Evolutionary conservation across 768 basidiomycete species (phyloP), one percentile per base, ranked within the genome.

Genomic region (Lactarius psammicola): DNA sequence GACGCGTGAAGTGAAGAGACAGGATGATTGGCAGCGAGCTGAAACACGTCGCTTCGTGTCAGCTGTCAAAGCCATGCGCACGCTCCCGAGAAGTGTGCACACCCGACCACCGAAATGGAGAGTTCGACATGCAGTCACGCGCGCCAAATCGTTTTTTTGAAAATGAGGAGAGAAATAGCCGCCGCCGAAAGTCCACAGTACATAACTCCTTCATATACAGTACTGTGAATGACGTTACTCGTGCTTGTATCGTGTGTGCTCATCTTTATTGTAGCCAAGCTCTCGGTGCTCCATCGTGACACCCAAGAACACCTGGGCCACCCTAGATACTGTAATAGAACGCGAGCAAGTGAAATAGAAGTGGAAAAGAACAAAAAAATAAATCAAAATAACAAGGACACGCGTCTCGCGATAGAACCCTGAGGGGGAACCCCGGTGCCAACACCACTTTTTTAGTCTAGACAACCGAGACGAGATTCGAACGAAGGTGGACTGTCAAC

Each of bases 21-120:
- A 18, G 54, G 28, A 18, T 33, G 28, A 18, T 33, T 56, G 54
- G 64, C 58, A 55, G 33, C 20, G 49, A 33, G 59, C 44, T 53
- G 56, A 42, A 49, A 40, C 60, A 55, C 65, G 56, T 53, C 60
- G 46, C 65, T 65, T 55, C 17, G 15, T 62, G 60, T 57, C 65
- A 57, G 30, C 60, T 58, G 60, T 62, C 65, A 59, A 28, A 53
- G 4, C 34, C 30, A 38, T 23, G 46, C n/a, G 30, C 31, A 38
- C 30, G 46, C n/a, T 30, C 8, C 49, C 33, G 34, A 49, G 23
- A 46, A 33, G n/a, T 26, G 42, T 55, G 40, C 54, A n/a, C 17
- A n/a, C 17, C 4, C 34, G 56, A 28, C 18, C 44, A 31, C 26
- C 15, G 9, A 56, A 49, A 34, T 23, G 36, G 56, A 51, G 49